These are phyloP conservation scores for Sophora flavescens DNA, from an alignment of 306 rosid species.

Conservation along the genomic window DNA sequence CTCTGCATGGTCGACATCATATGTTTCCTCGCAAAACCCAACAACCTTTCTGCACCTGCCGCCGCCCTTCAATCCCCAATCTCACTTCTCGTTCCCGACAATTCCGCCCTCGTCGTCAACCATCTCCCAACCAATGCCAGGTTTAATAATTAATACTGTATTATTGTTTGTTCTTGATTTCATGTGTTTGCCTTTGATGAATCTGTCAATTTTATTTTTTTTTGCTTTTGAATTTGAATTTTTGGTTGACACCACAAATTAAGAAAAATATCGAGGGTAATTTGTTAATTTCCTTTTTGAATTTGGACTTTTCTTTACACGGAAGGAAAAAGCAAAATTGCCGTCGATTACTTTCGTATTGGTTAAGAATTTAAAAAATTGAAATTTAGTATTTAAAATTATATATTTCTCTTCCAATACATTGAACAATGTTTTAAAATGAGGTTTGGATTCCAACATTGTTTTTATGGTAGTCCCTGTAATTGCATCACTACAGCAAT, in stretches of 20 bases:
- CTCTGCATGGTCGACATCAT: conserved; percentile 73
- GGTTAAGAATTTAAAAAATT: too few species aligned
- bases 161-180: too few species aligned
- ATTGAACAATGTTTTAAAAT: too few species aligned
- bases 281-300: not conserved
- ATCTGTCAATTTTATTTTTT: too few species aligned
- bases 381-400: too few species aligned
- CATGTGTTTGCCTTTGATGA: too few species aligned
- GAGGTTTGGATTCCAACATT: too few species aligned
- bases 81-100: conserved; percentile 48
- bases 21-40: conserved; percentile 60
- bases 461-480: too few species aligned
- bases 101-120: conserved; percentile 54
- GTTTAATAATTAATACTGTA: conserved; percentile 44
- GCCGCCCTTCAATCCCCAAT: conserved; percentile 66
- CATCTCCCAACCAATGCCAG: conserved; percentile 77
- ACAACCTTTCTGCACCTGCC: conserved; percentile 59
- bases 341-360: too few species aligned
- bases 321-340: not conserved
- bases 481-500: too few species aligned
- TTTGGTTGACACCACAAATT: not conserved
- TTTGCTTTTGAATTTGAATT: not conserved
- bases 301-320: not conserved
- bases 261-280: not conserved
- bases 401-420: too few species aligned